Evolutionary conservation across 345 rosid genomes (phyloP).

Genomic region (Sonneratia alba): DNA sequence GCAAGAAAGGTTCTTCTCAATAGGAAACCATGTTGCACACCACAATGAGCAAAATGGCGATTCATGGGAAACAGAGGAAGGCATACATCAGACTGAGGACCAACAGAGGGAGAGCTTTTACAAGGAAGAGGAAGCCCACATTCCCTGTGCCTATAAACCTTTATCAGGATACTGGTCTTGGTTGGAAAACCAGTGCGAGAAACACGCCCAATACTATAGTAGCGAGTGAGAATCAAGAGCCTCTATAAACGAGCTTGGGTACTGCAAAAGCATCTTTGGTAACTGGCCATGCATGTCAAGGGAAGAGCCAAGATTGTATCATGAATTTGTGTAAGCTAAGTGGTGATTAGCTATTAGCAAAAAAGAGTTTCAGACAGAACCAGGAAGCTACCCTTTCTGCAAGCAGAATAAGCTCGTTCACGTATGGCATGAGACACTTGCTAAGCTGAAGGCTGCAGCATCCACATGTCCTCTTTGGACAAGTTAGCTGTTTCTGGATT

Average conservation of each 20-base stretch:
- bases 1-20: slow-evolving; percentile 12
- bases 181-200: slow-evolving; percentile 12
- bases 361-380: not conserved
- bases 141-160: slow-evolving; percentile 9
- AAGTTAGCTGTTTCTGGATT: not conserved
- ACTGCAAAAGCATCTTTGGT: no score
- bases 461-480: not conserved
- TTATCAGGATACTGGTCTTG: slow-evolving; percentile 15
- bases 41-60: not conserved
- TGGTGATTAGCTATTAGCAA: not conserved
- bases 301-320: not conserved
- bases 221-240: no score
- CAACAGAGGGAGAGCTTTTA: slow-evolving; percentile 3
- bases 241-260: no score
- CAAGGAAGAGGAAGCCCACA: slow-evolving; percentile 11
- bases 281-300: no score
- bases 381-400: not conserved
- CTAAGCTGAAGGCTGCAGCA: not conserved
- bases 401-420: not conserved
- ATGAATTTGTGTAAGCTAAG: not conserved
- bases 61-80: slow-evolving; percentile 5
- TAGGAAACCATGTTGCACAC: not conserved
- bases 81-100: slow-evolving; percentile 10
- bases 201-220: not conserved
- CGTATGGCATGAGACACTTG: not conserved